phyloP scores from a whole-genome alignment of 2,329 filamentous ascomycete genomes.

The Orbilia quercus region DNA sequence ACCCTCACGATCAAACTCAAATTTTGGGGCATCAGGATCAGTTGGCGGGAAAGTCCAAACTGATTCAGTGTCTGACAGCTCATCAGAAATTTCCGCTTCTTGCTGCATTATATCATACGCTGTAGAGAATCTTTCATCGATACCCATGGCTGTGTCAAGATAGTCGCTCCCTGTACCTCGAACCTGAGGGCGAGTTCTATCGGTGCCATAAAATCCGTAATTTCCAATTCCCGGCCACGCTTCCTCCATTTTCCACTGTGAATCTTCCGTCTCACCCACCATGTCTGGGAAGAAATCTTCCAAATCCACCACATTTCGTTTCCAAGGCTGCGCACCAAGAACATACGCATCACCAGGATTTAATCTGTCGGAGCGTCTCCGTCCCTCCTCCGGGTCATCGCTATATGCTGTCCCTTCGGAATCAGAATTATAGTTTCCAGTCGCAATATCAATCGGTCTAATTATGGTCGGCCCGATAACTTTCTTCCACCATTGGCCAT shows the following conservation, averaged over 20 bases:
- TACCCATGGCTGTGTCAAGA: not conserved
- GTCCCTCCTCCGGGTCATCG: slow-evolving; percentile 11
- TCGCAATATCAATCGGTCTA: not conserved
- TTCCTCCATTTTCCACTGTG: not conserved
- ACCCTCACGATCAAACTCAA: not conserved
- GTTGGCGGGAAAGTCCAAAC: slow-evolving; percentile 1
- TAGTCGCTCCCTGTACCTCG: slow-evolving; percentile 10
- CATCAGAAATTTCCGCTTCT: not conserved
- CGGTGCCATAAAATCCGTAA: slow-evolving; percentile 16
- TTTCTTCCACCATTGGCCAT: slow-evolving; percentile 17
- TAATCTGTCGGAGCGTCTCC: slow-evolving; percentile 15
- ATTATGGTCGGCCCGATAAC: slow-evolving; percentile 1
- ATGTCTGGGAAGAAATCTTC: slow-evolving; percentile 8
- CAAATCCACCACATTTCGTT: slow-evolving; percentile 5
- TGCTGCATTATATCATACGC: slow-evolving; percentile 1
- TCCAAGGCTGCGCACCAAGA: not conserved
- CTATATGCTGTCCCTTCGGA: slow-evolving; percentile 15
- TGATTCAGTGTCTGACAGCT: not conserved
- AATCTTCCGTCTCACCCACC: slow-evolving; percentile 4
- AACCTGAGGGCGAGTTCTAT: slow-evolving; percentile 3
- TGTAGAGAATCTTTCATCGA: not conserved
- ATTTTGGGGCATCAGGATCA: not conserved
- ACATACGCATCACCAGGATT: slow-evolving; percentile 20
- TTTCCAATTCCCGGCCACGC: slow-evolving; percentile 15
- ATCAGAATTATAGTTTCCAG: slow-evolving; percentile 10